Base-by-base conservation (phyloP, 257 asterid genomes). In the Marsdenia floribunda region DNA sequence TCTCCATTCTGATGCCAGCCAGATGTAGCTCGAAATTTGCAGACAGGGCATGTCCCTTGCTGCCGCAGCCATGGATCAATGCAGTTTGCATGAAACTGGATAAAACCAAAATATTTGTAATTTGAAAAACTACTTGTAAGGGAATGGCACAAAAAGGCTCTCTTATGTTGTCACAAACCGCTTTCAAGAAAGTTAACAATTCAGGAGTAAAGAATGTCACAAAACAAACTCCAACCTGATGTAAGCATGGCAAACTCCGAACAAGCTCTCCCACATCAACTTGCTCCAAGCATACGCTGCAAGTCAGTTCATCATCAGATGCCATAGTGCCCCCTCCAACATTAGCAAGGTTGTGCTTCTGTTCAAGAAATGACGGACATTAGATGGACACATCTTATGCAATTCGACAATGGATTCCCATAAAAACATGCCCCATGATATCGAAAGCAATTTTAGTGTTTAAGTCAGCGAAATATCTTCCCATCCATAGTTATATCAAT, bases 251-350 rank as follows among this genome's bases (percentile, higher is more conserved):
- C 88, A 95, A 85, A 86, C 96, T 95, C 67, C 99, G 98, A 71
- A 95, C 83, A 72, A 86, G 85, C 82, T 95, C 99, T 68, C 98
- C 99, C 15, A 59, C 85, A 76, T 75, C 82, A 68, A 95, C 99
- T 92, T 92, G 98, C 87, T 95, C 99, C 92, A 95, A 87, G 88
- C 99, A 95, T 76, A 95, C 96, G 74, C 98, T 95, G 79, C 99
- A 92, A 55, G 98, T 95, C 85, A 95, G 87, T 71, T 92, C 99
- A 76, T 95, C 94, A 52, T 89, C 96, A 0, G 88, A 80, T 74
- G 85, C 79, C 79, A 90, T 88, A 24, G 68, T 68, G 42, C 82
- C 83, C 50, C 80, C 89, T 68, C 80, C 80, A 55, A 83, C 83
- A 80, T 73, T 88, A 54, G 75, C 79, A 74, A 73, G 76, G 76